Conservation (phyloP, 345 rosid species). For the Atalantia buxifolia region DNA sequence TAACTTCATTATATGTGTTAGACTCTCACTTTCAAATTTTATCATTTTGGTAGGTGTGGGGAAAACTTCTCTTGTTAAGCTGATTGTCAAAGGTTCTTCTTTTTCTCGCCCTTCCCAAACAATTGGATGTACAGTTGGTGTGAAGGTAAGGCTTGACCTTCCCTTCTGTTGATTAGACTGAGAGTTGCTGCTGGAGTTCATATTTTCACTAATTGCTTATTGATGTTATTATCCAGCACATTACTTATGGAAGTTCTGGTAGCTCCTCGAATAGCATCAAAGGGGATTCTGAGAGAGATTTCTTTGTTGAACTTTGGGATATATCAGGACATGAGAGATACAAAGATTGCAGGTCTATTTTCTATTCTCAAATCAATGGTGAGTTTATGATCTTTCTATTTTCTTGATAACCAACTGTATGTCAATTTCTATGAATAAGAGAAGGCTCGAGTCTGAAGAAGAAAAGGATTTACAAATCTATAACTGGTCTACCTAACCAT, state of each 20-base stretch:
- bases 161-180: constrained; percentile 4
- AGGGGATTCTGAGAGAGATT: constrained; percentile 93
- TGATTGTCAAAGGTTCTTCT: constrained; percentile 76
- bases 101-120: constrained; percentile 80
- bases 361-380: constrained; percentile 97
- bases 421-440: neutral
- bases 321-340: constrained; percentile 97
- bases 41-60: constrained; percentile 68
- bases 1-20: constrained; percentile 1
- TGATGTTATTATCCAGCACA: constrained; percentile 45
- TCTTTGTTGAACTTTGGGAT: constrained; percentile 99
- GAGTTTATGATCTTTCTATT: constrained; percentile 17
- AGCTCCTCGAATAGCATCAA: constrained; percentile 91
- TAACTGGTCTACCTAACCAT: neutral
- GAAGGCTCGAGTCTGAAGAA: neutral
- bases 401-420: constrained; percentile 3
- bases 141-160: constrained; percentile 58
- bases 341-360: constrained; percentile 91
- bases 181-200: constrained; percentile 11
- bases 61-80: constrained; percentile 88
- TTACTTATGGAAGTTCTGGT: constrained; percentile 66
- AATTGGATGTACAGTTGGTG: constrained; percentile 91
- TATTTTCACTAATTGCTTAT: constrained; percentile 15
- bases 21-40: constrained; percentile 11
- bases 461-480: neutral